Base-by-base conservation (phyloP, 2,329 filamentous ascomycete species). In the Plenodomus biglobosus region DNA sequence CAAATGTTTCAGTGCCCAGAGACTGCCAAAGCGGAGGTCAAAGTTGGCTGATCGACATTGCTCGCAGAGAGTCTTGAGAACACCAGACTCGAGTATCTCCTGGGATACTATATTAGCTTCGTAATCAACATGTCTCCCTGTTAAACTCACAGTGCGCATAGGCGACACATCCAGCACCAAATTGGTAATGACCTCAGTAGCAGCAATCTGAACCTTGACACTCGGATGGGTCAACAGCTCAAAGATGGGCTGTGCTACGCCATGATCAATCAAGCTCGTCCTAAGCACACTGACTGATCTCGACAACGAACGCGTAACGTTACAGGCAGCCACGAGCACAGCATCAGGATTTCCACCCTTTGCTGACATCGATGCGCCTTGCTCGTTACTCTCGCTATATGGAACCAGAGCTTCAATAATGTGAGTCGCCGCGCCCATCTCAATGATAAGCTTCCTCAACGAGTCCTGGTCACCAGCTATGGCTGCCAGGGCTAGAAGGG, bases 1-100 rank as follows among this genome's bases (percentile, higher is more conserved):
- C 41, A 96, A 80, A 72, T 97, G 90, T 68, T 97, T 97, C 48
- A 99, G 76, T 5, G 91, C 90, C 92, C 94, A 99, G 1, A 99
- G 74, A 18, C 92, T 91, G 61, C 94, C 91, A 20, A 95, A 79
- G 19, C 90, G 84, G 44, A 97, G 77, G 39, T 85, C 83, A n/a
- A 87, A 82, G 63, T 92, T 88, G 39, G 82, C 80, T 0, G 89
- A 94, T 68, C 88, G 88, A 1, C 92, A 90, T 67, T 96, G 89
- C 58, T 88, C 83, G 64, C 91, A 95, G 1, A 97, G 77, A 0
- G 87, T 82, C 52, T 84, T 84, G 57, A 96, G 79, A 1, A 94
- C 83, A 6, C 89, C 89, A 4, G 82, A 82, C 40, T 88, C 84
- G 6, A 88, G 80, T 27, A 96, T 84, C 37, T 85, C 78, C 85